Base-by-base conservation (phyloP, 192 early-diverging fungal genomes). In the Umbelopsis ramanniana region DNA sequence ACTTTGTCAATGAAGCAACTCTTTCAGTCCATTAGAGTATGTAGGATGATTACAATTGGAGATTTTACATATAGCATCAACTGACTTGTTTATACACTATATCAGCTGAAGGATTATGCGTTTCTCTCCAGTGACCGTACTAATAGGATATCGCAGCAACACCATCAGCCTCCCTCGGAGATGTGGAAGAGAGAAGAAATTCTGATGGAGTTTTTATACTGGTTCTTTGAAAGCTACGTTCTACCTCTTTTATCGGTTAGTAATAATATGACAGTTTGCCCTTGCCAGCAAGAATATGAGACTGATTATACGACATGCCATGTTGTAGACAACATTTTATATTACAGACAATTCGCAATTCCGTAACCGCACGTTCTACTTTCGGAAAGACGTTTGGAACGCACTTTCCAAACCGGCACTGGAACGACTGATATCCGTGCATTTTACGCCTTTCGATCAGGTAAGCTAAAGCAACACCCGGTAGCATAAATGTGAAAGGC, bases 321-420 rank as follows among this genome's bases (percentile, higher is more conserved):
- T 14, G 21, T 68, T 7, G 40, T 43, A 93, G 90, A 73, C 86
- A 0, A 83, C 77, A 43, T 97, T 95, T 72, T 95, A 95, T 67
- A 84, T 90, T n/a, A 95, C 95, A 7, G 94, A 97, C 66, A 82
- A 85, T 66, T 82, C 88, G 4, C 72, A 81, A 12, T 80, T 86
- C 47, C 87, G 90, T 52, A 88, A 90, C 72, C 79, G 73, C 48
- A 72, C 95, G 33, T 89, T 90, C 74, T 95, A 90, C 71, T 95
- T 90, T 75, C 90, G 93, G 19, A 89, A 91, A 66, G 91, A 90
- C 38, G 84, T 90, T 7, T 97, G 95, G 95, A 71, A 71, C 2
- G 67, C 45, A 6, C 79, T 93, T 37, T 82, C 84, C 5, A 75
- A 74, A 52, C 73, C 84, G 5, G 81, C 88, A 0, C 79, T 85